Evolutionary conservation across 139 green algal species (phyloP).

Genomic region (Auxenochlorella pyrenoidosa): DNA sequence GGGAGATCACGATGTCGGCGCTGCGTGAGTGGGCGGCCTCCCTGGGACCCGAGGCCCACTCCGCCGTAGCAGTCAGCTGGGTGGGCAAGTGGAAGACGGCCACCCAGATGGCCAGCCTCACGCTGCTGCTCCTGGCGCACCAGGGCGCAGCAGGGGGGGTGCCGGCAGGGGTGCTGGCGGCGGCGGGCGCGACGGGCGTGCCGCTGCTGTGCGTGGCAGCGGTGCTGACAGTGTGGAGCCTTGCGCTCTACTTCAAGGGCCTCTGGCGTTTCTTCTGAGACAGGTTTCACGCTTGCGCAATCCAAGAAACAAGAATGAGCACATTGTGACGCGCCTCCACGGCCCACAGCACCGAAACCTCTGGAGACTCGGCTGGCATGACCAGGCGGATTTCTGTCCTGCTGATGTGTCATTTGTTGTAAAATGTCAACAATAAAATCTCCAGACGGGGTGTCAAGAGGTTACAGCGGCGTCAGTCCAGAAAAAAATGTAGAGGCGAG

Average conservation of each 20-base stretch:
- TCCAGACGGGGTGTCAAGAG: too few relatives aligned
- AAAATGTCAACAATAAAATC: too few relatives aligned
- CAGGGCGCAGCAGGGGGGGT: constrained; percentile 42
- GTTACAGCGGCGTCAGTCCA: too few relatives aligned
- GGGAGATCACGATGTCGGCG: constrained; percentile 94
- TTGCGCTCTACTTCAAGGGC: constrained; percentile 50
- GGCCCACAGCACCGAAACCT: too few relatives aligned
- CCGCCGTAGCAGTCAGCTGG: constrained; percentile 82
- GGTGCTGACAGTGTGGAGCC: constrained; percentile 65
- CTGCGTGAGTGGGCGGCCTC: constrained; percentile 91
- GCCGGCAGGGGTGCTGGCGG: constrained; percentile 1
- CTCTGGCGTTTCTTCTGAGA: constrained; percentile 51
- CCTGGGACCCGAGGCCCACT: constrained; percentile 72
- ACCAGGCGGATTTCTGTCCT: too few relatives aligned
- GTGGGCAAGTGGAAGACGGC: constrained; percentile 94
- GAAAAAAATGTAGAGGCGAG: too few relatives aligned
- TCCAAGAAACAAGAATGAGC: too few relatives aligned
- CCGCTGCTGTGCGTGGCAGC: constrained; percentile 75
- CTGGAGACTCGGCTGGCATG: too few relatives aligned
- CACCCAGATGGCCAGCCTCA: constrained; percentile 75
- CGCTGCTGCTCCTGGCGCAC: constrained; percentile 63
- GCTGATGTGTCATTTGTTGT: too few relatives aligned
- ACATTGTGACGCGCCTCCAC: too few relatives aligned
- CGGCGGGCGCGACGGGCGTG: constrained; percentile 50
- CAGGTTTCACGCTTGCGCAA: too few relatives aligned